phyloP scores from a whole-genome alignment of 768 basidiomycete species.

The Trametes cubensis region DNA sequence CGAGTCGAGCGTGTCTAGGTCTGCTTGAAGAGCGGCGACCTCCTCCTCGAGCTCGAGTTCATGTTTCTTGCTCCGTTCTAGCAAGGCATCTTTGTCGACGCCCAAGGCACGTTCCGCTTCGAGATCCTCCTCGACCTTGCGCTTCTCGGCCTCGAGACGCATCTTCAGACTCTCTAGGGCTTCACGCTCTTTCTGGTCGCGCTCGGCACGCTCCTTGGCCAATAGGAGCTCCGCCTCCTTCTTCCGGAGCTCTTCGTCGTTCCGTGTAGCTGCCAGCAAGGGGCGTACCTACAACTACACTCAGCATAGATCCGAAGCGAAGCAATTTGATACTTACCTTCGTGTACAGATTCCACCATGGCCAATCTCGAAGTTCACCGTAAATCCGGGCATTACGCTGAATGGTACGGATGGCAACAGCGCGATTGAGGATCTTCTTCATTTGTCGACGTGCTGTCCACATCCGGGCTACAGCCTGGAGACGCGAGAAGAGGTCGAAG shows the following conservation, averaged over 20 bases:
- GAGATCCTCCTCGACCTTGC: constrained; percentile 77
- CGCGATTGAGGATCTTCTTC: constrained; percentile 92
- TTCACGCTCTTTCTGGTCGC: constrained; percentile 81
- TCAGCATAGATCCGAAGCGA: not conserved
- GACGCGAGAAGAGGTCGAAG: constrained; percentile 82
- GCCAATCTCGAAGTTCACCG: constrained; percentile 90
- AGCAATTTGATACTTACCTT: constrained; percentile 51
- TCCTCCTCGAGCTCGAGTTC: constrained; percentile 88
- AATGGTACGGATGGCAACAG: constrained; percentile 87
- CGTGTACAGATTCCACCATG: constrained; percentile 98
- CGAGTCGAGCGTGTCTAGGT: constrained; percentile 82
- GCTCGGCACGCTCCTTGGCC: constrained; percentile 82
- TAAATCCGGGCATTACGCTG: constrained; percentile 94
- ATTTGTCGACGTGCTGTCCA: constrained; percentile 88
- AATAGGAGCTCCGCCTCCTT: constrained; percentile 85
- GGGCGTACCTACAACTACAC: constrained; percentile 70
- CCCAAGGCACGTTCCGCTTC: constrained; percentile 79
- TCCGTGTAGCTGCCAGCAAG: constrained; percentile 86
- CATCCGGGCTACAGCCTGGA: constrained; percentile 87
- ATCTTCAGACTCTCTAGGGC: constrained; percentile 80
- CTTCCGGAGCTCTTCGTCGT: constrained; percentile 86
- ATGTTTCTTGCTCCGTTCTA: constrained; percentile 84
- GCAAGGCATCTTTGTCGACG: constrained; percentile 79
- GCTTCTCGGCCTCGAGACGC: constrained; percentile 81
- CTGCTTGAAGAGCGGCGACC: constrained; percentile 73